Evolutionary conservation across 73 alveolate species (phyloP).

Genomic region (Tetrahymena borealis): DNA sequence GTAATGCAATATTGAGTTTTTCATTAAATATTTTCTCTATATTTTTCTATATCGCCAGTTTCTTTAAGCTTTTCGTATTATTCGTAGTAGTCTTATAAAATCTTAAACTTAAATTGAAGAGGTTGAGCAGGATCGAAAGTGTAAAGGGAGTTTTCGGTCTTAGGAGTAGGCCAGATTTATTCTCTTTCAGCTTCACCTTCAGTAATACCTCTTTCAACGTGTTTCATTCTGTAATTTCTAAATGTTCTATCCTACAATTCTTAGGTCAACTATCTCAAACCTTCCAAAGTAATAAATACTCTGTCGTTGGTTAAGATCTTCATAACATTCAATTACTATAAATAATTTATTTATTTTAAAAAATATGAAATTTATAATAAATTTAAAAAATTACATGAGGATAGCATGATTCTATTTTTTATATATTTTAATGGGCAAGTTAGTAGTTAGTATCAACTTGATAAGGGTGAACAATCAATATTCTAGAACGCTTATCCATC

Average conservation of each 20-base stretch:
- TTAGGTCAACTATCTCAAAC: slow-evolving; percentile 22
- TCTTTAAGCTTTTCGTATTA: neutral
- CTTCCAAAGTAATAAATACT: slow-evolving; percentile 40
- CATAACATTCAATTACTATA: slow-evolving; percentile 28
- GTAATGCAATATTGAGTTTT: no score
- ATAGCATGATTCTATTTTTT: neutral
- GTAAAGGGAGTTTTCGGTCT: neutral
- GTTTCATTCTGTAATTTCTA: neutral
- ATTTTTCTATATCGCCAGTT: neutral
- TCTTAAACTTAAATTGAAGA: neutral
- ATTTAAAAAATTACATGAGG: neutral
- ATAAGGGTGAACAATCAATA: slow-evolving; percentile 32
- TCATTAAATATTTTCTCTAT: neutral
- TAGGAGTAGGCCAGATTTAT: neutral
- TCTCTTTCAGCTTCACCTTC: neutral
- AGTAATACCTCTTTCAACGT: neutral
- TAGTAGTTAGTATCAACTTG: slow-evolving; percentile 33
- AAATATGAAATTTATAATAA: neutral
- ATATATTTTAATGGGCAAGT: slow-evolving; percentile 29
- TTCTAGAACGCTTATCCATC: slow-evolving; percentile 18
- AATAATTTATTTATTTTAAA: no score
- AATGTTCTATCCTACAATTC: neutral
- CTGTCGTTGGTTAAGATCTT: slow-evolving; percentile 35
- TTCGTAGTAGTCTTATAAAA: neutral
- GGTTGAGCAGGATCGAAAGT: neutral